phyloP scores from a whole-genome alignment of 192 early-diverging fungal genomes.

The Funneliformis geosporum region DNA sequence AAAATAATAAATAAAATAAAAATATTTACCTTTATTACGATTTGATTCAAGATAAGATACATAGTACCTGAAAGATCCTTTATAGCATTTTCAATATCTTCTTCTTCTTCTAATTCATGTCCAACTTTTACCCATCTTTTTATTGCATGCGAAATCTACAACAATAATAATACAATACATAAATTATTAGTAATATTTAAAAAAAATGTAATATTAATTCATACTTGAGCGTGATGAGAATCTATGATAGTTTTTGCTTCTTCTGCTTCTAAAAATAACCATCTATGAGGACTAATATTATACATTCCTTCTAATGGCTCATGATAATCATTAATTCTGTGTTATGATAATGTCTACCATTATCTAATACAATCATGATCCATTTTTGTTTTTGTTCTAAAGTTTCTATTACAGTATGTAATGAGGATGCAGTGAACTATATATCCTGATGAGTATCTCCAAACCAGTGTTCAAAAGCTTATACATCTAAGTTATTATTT shows the following conservation, averaged over 20 bases:
- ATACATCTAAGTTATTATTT: background rate
- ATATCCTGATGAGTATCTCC: background rate
- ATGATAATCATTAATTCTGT: background rate
- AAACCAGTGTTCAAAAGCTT: background rate
- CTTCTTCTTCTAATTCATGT: background rate
- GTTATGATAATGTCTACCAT: background rate
- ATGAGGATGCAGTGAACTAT: background rate
- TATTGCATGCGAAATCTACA: background rate
- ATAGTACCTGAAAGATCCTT: background rate
- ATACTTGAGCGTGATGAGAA: background rate
- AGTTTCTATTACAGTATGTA: background rate
- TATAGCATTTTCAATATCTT: background rate
- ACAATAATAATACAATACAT: background rate
- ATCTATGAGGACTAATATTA: background rate
- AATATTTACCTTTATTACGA: background rate
- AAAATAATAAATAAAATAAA: background rate
- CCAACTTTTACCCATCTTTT: background rate
- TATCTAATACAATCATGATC: background rate
- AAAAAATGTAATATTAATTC: background rate
- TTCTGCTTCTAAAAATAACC: background rate
- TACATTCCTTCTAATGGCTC: background rate
- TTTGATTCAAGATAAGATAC: background rate
- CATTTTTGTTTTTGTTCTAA: background rate
- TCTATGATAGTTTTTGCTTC: background rate
- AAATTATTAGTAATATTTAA: background rate